Conservation (phyloP, 768 basidiomycete genomes). For the Rhizopogon vesiculosus region DNA sequence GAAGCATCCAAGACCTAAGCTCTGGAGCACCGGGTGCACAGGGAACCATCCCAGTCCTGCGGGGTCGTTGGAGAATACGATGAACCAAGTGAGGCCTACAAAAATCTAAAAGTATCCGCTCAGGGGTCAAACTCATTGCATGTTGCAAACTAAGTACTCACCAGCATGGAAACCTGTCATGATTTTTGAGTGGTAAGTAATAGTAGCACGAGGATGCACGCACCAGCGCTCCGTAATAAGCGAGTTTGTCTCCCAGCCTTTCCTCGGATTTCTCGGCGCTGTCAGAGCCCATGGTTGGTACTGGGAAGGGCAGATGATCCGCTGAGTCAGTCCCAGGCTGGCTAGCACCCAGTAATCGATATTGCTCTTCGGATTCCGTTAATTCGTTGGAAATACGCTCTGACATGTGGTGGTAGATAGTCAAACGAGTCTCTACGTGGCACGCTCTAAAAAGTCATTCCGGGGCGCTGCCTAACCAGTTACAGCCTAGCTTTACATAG, state of each 20-base stretch:
- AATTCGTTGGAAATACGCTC: neutral
- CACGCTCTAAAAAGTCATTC: neutral
- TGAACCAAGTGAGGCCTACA: conserved; percentile 38
- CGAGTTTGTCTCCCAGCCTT: conserved; percentile 32
- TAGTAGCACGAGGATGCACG: conserved; percentile 8
- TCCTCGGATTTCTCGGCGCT: conserved; percentile 29
- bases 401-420: neutral
- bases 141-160: conserved; percentile 5
- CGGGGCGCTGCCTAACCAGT: neutral
- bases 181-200: neutral
- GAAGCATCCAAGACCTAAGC: conserved; percentile 48
- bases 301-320: neutral
- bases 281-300: conserved; percentile 18
- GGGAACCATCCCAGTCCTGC: conserved; percentile 53
- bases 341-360: conserved; percentile 8
- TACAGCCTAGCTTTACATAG: neutral
- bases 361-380: conserved; percentile 9
- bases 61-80: conserved; percentile 43
- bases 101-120: conserved; percentile 29
- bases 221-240: conserved; percentile 32
- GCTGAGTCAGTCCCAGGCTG: neutral
- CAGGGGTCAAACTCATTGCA: neutral
- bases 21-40: conserved; percentile 62
- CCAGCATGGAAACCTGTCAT: conserved; percentile 12
- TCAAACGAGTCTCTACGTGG: neutral